phyloP scores from a whole-genome alignment of 169 alveolate genomes.

The Plasmodium coatneyi region DNA sequence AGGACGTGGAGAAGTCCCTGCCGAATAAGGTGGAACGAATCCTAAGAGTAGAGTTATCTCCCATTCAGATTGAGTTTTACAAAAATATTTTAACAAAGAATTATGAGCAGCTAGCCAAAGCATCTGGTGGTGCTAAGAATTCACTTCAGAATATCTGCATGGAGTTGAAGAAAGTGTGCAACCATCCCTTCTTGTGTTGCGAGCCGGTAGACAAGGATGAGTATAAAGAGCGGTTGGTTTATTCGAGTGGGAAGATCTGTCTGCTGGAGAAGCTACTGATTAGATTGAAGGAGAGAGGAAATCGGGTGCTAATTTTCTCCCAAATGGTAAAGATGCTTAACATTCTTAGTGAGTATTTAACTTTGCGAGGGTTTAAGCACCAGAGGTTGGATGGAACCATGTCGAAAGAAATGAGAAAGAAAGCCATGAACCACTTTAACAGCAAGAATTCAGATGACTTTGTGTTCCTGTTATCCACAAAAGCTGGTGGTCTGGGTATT shows the following conservation, averaged over 20 bases:
- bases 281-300: conserved; percentile 93
- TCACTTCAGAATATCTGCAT: conserved; percentile 93
- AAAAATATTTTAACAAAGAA: conserved; percentile 89
- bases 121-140: conserved; percentile 90
- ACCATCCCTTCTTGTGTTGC: conserved; percentile 98
- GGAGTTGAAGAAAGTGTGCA: conserved; percentile 98
- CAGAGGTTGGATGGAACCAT: conserved; percentile 99
- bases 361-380: conserved; percentile 94
- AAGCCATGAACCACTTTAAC: conserved; percentile 96
- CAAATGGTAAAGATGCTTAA: conserved; percentile 98
- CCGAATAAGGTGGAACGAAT: conserved; percentile 93
- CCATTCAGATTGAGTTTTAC: conserved; percentile 90
- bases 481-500: conserved; percentile 98
- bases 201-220: conserved; percentile 92
- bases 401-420: conserved; percentile 96
- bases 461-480: conserved; percentile 97
- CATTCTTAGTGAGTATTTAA: conserved; percentile 96
- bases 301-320: conserved; percentile 96
- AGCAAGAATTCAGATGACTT: conserved; percentile 94
- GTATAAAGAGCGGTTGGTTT: conserved; percentile 89
- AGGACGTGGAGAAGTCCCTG: conserved; percentile 92
- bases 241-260: conserved; percentile 95
- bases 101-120: conserved; percentile 91
- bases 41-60: conserved; percentile 91
- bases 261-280: conserved; percentile 94